Base-by-base conservation (phyloP, 306 rosid genomes). In the Luffa acutangula region DNA sequence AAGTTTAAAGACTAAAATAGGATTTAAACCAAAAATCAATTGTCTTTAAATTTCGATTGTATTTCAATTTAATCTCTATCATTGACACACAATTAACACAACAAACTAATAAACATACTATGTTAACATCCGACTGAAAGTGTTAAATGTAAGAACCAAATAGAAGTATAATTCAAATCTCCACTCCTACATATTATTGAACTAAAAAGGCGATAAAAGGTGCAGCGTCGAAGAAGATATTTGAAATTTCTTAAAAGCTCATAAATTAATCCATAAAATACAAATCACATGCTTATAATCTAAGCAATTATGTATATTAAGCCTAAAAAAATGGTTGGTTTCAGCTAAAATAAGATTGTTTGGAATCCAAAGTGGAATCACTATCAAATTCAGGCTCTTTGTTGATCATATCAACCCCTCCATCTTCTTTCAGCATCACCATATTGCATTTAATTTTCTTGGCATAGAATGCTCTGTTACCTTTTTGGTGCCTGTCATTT, bases 401-500 rank as follows among this genome's bases (percentile, higher is more conserved):
- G 48, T 81, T 88, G 36, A 88, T 79, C 79, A 84, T 79, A 72
- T 86, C 91, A 79, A 75, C 80, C 45, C 84, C 82, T 75, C 89
- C 90, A 17, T 83, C 88, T 71, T 83, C 85, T 13, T 84, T 89
- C 82, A 91, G 83, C 85, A 87, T 83, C 79, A 84, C 80, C 88
- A 88, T 83, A 80, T 82, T 86, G 62, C 86, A 88, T 15, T 89
- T 86, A 21, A 87, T 80, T 12, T 78, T 88, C 48, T 72, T 31
- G 2, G 85, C 83, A 72, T 85, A 85, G 73, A 86, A 86, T 33
- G 80, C 42, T 78, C 20, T 78, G 75, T 86, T 82, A 69, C 80
- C 82, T 79, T 33, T 85, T 39, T 86, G 89, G 75, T 91, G 84
- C 78, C 91, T 90, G 88, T 3, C 57, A 71, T 10, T 21, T 25